phyloP scores from a whole-genome alignment of 352 stramenopile genomes.

The Phytophthora citrophthora region DNA sequence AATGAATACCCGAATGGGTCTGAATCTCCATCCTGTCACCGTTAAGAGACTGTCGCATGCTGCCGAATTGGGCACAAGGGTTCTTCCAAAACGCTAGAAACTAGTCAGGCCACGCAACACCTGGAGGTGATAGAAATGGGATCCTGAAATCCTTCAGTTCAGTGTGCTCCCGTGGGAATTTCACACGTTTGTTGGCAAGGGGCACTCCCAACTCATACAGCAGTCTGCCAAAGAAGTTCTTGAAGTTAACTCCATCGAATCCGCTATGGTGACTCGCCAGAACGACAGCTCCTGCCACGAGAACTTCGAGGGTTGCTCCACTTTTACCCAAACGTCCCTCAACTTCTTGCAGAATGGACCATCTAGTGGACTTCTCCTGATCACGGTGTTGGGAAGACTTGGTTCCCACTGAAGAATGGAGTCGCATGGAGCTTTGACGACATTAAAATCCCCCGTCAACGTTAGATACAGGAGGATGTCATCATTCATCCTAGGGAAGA shows the following conservation, averaged over 20 bases:
- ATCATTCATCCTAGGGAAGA: not conserved
- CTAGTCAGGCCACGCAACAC: not conserved
- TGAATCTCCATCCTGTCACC: no score
- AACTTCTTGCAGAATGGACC: not conserved
- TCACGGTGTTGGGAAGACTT: no score
- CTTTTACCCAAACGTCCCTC: not conserved
- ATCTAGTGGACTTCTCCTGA: no score
- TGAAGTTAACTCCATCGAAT: not conserved
- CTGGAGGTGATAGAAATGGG: not conserved
- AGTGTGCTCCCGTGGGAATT: no score
- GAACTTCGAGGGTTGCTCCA: not conserved
- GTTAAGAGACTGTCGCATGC: no score
- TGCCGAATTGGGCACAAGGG: not conserved
- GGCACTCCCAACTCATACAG: not conserved
- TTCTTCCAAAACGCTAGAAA: not conserved
- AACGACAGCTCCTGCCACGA: not conserved
- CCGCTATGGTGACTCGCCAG: not conserved
- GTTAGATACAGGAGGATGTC: no score
- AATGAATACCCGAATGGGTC: no score
- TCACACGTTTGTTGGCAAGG: no score
- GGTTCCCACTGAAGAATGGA: no score
- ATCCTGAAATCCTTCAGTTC: not conserved
- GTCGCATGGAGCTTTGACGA: no score
- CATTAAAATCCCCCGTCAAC: no score
- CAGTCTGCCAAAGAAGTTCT: not conserved